phyloP scores from a whole-genome alignment of 208 protist species.

The Trypanosoma platydactyli region DNA sequence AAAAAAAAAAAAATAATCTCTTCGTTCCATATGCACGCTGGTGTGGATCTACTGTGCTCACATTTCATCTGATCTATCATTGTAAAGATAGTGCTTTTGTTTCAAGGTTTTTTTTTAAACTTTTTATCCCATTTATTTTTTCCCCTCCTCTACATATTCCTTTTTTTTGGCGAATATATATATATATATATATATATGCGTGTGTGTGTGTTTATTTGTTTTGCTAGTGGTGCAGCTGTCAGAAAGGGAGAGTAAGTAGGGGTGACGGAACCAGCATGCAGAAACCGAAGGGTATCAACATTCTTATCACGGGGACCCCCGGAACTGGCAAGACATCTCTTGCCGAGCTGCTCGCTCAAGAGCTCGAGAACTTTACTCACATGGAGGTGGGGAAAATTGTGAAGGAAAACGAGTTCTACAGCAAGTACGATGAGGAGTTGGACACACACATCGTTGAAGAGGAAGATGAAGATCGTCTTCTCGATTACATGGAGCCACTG shows the following conservation, averaged over 20 bases:
- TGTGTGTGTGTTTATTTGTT: neutral
- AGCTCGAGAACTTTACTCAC: slow-evolving; percentile 70
- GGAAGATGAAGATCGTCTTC: slow-evolving; percentile 89
- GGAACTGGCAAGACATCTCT: slow-evolving; percentile 97
- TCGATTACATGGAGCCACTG: slow-evolving; percentile 94
- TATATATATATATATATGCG: slow-evolving; percentile 1
- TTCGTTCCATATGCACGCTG: neutral
- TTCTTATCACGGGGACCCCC: slow-evolving; percentile 95
- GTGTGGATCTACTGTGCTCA: slow-evolving; percentile 1
- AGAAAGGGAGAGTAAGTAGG: neutral
- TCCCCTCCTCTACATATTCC: neutral
- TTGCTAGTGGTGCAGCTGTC: too few relatives aligned
- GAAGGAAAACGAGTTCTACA: slow-evolving; percentile 91
- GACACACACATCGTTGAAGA: slow-evolving; percentile 95
- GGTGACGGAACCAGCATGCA: slow-evolving; percentile 36
- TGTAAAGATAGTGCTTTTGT: too few relatives aligned
- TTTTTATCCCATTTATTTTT: too few relatives aligned
- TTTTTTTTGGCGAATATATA: neutral
- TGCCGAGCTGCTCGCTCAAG: slow-evolving; percentile 67
- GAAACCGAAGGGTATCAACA: slow-evolving; percentile 79
- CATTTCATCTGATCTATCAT: too few relatives aligned
- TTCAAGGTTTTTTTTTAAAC: too few relatives aligned
- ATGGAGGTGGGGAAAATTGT: slow-evolving; percentile 93
- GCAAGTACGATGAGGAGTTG: slow-evolving; percentile 91
- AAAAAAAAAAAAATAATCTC: neutral